phyloP scores from a whole-genome alignment of 2,329 filamentous ascomycete species.

The Colletotrichum scovillei region DNA sequence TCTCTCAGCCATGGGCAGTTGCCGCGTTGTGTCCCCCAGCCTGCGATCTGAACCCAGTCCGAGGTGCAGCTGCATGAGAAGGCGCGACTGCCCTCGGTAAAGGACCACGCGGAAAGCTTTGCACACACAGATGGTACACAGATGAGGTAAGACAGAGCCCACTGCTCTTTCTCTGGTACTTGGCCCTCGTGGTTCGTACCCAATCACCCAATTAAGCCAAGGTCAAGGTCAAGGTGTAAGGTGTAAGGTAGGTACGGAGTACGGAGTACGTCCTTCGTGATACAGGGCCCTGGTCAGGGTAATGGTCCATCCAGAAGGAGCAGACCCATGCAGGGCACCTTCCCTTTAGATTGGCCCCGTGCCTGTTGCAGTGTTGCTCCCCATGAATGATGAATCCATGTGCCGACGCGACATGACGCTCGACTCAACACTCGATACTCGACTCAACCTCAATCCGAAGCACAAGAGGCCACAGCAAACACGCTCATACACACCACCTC shows the following conservation, averaged over 20 bases:
- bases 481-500: not conserved
- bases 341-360: not conserved
- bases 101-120: not conserved
- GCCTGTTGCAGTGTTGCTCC: not conserved
- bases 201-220: not conserved
- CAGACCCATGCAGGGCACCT: not conserved
- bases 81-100: not conserved
- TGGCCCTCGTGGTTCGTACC: no score
- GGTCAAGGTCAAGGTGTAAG: not conserved
- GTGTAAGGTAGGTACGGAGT: no score
- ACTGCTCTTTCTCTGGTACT: not conserved
- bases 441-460: not conserved
- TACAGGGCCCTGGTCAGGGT: not conserved
- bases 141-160: constrained; percentile 6
- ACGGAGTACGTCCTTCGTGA: no score
- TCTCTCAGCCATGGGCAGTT: not conserved
- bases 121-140: not conserved
- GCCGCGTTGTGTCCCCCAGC: not conserved
- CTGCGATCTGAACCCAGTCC: not conserved
- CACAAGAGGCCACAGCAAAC: not conserved
- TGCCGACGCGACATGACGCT: not conserved
- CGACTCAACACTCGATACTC: not conserved
- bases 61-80: not conserved
- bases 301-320: not conserved
- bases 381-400: not conserved